Percentiles rank a stretch among this genome's conserved stretches.
These are phyloP conservation scores for Hansenula lynferdii DNA, from an alignment of 1,139 yeast species.

Conservation along the genomic window DNA sequence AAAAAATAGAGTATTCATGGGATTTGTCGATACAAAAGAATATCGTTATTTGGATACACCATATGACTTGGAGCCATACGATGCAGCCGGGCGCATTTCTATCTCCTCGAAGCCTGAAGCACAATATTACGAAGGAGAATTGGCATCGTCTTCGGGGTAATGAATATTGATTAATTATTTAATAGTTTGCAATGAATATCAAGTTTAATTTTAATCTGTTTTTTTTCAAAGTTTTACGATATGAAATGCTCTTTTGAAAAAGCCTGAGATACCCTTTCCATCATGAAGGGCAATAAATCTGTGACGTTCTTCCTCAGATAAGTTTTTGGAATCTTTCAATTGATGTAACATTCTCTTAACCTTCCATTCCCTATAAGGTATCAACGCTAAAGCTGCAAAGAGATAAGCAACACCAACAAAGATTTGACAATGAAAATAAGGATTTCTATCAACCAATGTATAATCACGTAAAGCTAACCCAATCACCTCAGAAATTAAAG, in stretches of 20 bases:
- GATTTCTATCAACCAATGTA: constrained; percentile 19
- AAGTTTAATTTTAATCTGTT: too few relatives aligned
- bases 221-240: too few relatives aligned
- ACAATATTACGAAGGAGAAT: background rate
- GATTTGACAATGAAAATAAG: constrained; percentile 39
- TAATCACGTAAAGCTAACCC: constrained; percentile 38
- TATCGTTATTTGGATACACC: too few relatives aligned
- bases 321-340: constrained; percentile 6
- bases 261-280: constrained; percentile 5
- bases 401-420: constrained; percentile 35
- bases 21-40: background rate
- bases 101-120: background rate
- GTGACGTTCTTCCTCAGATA: constrained; percentile 1
- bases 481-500: constrained; percentile 38
- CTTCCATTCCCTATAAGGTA: constrained; percentile 31
- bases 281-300: constrained; percentile 1
- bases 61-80: too few relatives aligned
- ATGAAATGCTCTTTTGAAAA: constrained; percentile 7
- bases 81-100: too few relatives aligned
- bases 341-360: constrained; percentile 19
- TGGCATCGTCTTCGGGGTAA: too few relatives aligned
- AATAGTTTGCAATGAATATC: too few relatives aligned
- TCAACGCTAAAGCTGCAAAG: constrained; percentile 25
- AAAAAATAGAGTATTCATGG: background rate
- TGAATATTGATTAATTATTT: too few relatives aligned